Percentiles rank a stretch among this genome's conserved stretches.
phyloP scores from a whole-genome alignment of 2,329 filamentous ascomycete species.

The Talaromyces sp. region DNA sequence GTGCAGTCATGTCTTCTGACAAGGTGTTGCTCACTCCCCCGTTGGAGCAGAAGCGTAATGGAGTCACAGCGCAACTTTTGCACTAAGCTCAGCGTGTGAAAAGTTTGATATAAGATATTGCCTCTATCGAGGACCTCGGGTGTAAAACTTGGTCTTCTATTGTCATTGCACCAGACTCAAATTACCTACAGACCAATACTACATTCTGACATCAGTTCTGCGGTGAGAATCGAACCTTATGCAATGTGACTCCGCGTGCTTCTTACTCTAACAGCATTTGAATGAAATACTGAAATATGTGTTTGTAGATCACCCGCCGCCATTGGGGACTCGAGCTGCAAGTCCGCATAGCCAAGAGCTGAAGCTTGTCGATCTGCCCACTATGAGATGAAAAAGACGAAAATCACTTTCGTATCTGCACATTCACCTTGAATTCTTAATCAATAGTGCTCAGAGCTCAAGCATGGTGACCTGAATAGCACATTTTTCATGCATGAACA shows the following conservation, averaged over 20 bases:
- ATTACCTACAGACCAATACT: neutral
- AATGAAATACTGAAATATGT: neutral
- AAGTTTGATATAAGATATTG: too few species aligned
- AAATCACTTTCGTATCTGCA: constrained; percentile 1
- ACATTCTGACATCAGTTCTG: neutral
- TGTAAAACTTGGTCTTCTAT: neutral
- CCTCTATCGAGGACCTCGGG: too few species aligned
- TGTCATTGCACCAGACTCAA: neutral
- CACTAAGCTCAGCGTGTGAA: too few species aligned
- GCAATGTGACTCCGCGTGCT: neutral
- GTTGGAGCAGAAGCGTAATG: too few species aligned
- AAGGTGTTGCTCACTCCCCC: too few species aligned
- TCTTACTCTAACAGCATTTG: neutral
- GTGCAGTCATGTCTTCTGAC: too few species aligned
- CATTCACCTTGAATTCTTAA: neutral
- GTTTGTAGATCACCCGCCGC: neutral
- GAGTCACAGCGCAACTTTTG: too few species aligned
- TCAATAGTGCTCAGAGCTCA: neutral
- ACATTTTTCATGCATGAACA: neutral
- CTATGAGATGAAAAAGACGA: neutral
- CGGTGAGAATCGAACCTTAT: neutral
- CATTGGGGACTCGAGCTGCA: neutral
- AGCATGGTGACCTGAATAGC: neutral
- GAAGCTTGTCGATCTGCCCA: neutral
- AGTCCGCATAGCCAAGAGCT: neutral